A percentile compares a stretch with the other conserved stretches of the same genome.
Conservation (phyloP, 2,329 filamentous ascomycete genomes). For the Lasiodiplodia theobromae region DNA sequence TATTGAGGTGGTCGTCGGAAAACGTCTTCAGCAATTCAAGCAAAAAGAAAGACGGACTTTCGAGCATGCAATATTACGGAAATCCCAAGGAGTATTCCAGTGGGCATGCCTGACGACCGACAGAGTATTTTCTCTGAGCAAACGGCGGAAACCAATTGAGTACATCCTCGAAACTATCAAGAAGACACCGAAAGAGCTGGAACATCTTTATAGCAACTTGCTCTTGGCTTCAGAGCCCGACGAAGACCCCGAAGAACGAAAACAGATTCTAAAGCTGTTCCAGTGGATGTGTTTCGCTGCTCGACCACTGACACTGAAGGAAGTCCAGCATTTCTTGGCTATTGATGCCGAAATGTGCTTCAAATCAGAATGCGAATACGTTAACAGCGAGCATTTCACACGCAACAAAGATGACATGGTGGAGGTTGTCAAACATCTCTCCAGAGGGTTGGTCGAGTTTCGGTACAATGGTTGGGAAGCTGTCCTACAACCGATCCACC, state of each 20-base stretch:
- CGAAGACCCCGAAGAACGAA: not conserved
- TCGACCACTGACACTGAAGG: not conserved
- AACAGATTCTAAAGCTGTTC: not conserved
- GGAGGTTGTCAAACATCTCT: not conserved
- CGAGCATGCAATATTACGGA: fast-evolving
- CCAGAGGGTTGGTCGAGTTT: not conserved
- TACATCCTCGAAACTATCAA: no score
- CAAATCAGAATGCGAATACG: not conserved
- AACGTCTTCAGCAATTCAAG: not conserved
- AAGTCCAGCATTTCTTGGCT: not conserved
- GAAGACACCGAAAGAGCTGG: not conserved
- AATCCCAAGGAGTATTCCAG: fast-evolving
- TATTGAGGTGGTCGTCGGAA: not conserved
- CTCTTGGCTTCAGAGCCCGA: not conserved
- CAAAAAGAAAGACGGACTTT: fast-evolving
- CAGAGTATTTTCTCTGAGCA: no score
- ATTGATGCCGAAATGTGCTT: not conserved
- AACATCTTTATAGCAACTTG: not conserved
- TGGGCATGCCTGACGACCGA: no score
- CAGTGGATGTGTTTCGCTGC: not conserved
- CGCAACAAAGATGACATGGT: not conserved
- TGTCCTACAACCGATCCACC: not conserved
- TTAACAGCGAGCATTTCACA: not conserved
- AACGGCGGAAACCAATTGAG: no score
- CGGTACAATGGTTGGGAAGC: fast-evolving